A percentile compares a stretch with the other conserved stretches of the same genome.
These are phyloP conservation scores for Lagerstroemia speciosa DNA, from an alignment of 345 rosid genomes.

Conservation along the genomic window DNA sequence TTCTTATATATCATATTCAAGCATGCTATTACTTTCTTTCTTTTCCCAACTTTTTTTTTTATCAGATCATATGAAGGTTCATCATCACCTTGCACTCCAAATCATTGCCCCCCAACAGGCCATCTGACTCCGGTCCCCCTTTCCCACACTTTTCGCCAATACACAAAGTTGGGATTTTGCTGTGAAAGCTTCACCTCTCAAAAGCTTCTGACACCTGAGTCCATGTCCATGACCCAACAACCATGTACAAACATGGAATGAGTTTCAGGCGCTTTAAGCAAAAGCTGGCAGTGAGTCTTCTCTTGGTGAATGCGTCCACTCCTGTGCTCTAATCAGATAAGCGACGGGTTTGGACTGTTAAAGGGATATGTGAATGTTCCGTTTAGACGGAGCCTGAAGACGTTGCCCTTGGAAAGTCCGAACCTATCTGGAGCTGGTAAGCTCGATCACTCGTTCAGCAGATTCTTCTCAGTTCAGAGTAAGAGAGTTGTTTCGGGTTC, in stretches of 20 bases:
- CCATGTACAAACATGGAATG: not conserved
- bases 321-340: not conserved
- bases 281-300: not conserved
- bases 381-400: no score
- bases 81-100: constrained; percentile 41
- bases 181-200: not conserved
- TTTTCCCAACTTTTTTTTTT: not conserved
- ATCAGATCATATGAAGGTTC: constrained; percentile 8
- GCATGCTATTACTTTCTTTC: constrained; percentile 8
- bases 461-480: not conserved
- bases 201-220: not conserved
- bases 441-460: not conserved
- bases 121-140: constrained; percentile 5
- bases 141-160: constrained; percentile 3
- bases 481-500: not conserved
- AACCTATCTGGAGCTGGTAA: not conserved
- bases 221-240: not conserved
- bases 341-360: not conserved
- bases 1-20: constrained; percentile 1
- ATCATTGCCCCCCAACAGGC: constrained; percentile 41
- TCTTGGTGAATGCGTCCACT: not conserved
- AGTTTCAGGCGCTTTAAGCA: not conserved
- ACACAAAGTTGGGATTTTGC: constrained; percentile 6
- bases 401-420: no score
- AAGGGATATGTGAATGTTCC: no score